Evolutionary conservation across 164 flowering plant genomes (phyloP), one percentile per base, ranked within the genome.

Genomic region (Nymphaea colorata): DNA sequence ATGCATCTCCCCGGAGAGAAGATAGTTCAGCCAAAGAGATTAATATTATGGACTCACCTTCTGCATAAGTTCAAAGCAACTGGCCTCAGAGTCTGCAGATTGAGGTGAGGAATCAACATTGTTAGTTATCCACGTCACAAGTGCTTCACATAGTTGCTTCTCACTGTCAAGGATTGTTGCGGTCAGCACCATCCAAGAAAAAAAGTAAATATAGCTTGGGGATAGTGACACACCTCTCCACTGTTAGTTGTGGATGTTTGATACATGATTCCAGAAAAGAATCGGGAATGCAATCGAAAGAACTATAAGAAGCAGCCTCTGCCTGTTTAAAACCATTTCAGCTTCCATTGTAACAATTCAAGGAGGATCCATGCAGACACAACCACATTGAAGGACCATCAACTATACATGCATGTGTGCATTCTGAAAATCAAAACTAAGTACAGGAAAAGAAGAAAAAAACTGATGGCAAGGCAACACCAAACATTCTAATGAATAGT

Each of bases 121-220:
- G 64, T 73, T 71, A 64, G 70, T 71, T 11, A 85, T 63, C 96
- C 96, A 90, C 64, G 69, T 70, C 57, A 85, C 65, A 74, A 90
- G 79, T 68, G 83, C 85, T 64, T 84, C 84, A 67, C 79, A 80
- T 62, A 90, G 88, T 79, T 86, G 78, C 83, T 75, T 88, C 78
- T 90, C 96, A 76, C 96, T 90, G 78, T 64, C 16, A 67, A 78
- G 70, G 41, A 69, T 51, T 25, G 64, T 8, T 10, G 53, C 4
- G 15, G 3, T 72, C 17, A 66, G 73, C 15, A 77, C 64, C 64
- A 67, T 66, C 36, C 6, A 45, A 44, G 43, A n/a, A 60, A 16
- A 65, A 42, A 62, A 68, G 64, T 64, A 11, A 42, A 62, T 36
- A 47, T 71, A 8, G n/a, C 71, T 59, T 17, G 4, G 36, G 60